Conservation (phyloP, 108 stramenopile species). For the Cyclostephanos tholiformis region DNA sequence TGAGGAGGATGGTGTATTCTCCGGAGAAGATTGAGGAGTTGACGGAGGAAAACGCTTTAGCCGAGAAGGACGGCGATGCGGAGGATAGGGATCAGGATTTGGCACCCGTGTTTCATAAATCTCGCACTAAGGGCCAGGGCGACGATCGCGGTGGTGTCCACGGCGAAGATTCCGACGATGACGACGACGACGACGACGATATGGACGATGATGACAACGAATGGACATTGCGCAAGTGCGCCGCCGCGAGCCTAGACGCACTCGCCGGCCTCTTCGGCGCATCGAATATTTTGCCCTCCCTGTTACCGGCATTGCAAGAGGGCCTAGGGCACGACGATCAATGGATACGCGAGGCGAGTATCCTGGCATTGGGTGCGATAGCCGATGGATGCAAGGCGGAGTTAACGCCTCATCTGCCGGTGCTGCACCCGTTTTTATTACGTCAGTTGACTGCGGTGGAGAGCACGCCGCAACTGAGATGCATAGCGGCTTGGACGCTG, state of each 20-base stretch:
- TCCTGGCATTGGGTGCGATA: slow-evolving; percentile 89
- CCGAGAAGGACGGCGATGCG: slow-evolving; percentile 50
- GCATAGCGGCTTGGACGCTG: slow-evolving; percentile 87
- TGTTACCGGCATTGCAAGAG: slow-evolving; percentile 81
- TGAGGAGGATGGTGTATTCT: slow-evolving; percentile 86
- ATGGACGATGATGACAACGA: slow-evolving; percentile 80
- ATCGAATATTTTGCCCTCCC: slow-evolving; percentile 62
- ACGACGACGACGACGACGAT: slow-evolving; percentile 70
- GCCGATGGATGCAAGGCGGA: slow-evolving; percentile 86
- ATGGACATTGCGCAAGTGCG: slow-evolving; percentile 89
- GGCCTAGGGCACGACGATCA: slow-evolving; percentile 69
- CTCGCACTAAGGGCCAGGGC: slow-evolving; percentile 49
- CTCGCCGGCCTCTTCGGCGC: slow-evolving; percentile 76
- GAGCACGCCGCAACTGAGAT: slow-evolving; percentile 77
- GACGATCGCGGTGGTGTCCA: slow-evolving; percentile 43
- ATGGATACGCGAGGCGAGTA: slow-evolving; percentile 91
- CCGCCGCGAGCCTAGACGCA: slow-evolving; percentile 86
- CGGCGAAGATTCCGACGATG: slow-evolving; percentile 77
- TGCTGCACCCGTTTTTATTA: slow-evolving; percentile 85
- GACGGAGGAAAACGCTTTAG: slow-evolving; percentile 75
- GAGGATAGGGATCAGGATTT: slow-evolving; percentile 56
- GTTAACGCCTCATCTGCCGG: slow-evolving; percentile 69
- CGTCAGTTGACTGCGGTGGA: slow-evolving; percentile 58
- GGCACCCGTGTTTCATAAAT: slow-evolving; percentile 84
- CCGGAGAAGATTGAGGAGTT: slow-evolving; percentile 75